Evolutionary conservation across 768 basidiomycete genomes (phyloP), one percentile per base, ranked within the genome.

Genomic region (Sporobolomyces phaffii): DNA sequence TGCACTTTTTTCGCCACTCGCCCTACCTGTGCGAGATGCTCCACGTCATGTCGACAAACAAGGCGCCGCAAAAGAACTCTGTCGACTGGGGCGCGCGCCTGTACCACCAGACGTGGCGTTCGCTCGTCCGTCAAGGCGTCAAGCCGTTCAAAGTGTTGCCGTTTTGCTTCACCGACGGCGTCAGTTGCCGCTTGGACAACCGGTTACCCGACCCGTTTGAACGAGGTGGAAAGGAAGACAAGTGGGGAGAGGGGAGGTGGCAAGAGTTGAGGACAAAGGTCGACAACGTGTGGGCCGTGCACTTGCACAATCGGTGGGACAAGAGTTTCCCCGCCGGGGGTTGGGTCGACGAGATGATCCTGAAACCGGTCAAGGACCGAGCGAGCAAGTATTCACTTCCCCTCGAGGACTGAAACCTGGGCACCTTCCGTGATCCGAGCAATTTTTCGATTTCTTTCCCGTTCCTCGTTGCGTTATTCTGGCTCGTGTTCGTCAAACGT

Each of bases 21-120:
- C 91, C 94, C 2, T 99, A 96, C 80, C 86, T 99, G 47, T 97
- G 94, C 80, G 91, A 97, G 79, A 90, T 91, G 3, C 92, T 97
- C 79, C 86, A 94, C 77, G 81, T 91, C 74, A 96, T 99, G 86
- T 80, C 84, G 0, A 83, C 84, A 14, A 86, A 87, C 3, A 78
- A 85, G 0, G 82, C 87, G 3, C 93, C 92, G 1, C 83, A 84
- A 3, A 78, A 85, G 22, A 85, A 86, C 47, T 87, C 90, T 28
- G 91, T 91, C 11, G 91, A 94, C 77, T 97, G 94, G 94, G 94
- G 94, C 24, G 84, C 91, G 0, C 81, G 86, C 13, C 86, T 97
- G 60, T 99, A 99, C 80, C 82, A 88, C 75, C 91, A 91, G 75
- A 85, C 96, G 31, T 92, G 89, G 84, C 86, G 91, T 17, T 83